These are phyloP conservation scores for Claviceps pazoutovae DNA, from an alignment of 2,329 filamentous ascomycete species.

Conservation along the genomic window DNA sequence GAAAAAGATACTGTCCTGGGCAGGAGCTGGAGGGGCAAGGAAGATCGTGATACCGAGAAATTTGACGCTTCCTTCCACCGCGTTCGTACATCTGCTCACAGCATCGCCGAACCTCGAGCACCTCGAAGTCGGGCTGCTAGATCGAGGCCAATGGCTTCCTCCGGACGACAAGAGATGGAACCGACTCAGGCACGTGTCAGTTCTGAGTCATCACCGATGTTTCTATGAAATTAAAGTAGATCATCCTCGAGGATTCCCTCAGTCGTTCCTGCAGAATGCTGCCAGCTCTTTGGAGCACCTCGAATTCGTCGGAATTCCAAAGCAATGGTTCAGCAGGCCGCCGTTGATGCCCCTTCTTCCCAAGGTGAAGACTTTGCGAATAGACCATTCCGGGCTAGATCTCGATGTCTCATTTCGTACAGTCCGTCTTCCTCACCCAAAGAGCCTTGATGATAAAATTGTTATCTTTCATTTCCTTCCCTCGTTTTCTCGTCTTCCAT, in stretches of 20 bases:
- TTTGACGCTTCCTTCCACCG: no score
- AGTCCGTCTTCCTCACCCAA: no score
- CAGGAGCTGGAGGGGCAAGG: no score
- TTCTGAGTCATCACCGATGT: background rate
- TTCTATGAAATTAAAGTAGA: no score
- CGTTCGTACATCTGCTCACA: no score
- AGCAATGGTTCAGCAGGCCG: constrained; percentile 8
- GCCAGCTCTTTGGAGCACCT: constrained; percentile 1
- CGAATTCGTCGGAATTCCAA: constrained; percentile 12
- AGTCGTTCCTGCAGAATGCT: constrained; percentile 8
- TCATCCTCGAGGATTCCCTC: constrained; percentile 3
- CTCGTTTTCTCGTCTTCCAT: no score
- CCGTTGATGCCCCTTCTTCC: constrained; percentile 12
- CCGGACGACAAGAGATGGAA: constrained; percentile 4
- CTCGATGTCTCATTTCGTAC: no score
- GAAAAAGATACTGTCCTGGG: no score
- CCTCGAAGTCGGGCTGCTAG: constrained; percentile 12
- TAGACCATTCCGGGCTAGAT: no score
- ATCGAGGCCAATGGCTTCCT: background rate
- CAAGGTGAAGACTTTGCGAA: constrained; percentile 10
- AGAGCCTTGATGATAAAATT: no score
- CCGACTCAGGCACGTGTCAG: constrained; percentile 6
- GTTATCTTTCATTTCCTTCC: no score
- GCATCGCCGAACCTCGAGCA: constrained; percentile 11
- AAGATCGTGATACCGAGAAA: no score